Evolutionary conservation across 768 basidiomycete species (phyloP).

Genomic region (Podaxis sp.): DNA sequence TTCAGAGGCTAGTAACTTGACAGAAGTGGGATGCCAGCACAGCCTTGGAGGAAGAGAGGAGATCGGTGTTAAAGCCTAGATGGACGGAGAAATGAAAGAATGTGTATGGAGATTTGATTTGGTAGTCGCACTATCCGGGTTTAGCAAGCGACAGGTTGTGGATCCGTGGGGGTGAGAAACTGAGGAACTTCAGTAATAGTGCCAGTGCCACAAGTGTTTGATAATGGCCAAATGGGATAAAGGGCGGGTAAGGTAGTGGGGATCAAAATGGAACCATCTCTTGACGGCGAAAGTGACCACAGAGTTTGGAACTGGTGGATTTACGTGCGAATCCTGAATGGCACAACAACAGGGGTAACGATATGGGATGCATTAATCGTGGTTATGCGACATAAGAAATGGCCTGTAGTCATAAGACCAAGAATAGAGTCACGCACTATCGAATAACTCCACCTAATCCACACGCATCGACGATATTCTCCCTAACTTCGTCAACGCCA

Average conservation of each 20-base stretch:
- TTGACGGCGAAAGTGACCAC: background rate
- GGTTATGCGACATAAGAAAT: background rate
- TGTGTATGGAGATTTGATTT: background rate
- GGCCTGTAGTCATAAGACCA: background rate
- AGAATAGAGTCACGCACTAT: background rate
- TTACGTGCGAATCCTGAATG: background rate
- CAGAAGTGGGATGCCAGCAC: background rate
- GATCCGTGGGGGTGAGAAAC: background rate
- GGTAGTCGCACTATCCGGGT: background rate
- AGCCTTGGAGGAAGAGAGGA: background rate
- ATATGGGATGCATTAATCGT: background rate
- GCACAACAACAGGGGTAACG: background rate
- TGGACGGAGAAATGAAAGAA: background rate
- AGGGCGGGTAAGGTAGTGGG: background rate
- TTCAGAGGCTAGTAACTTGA: background rate
- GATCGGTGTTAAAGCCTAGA: background rate
- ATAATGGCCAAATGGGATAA: background rate
- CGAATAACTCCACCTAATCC: constrained; percentile 20
- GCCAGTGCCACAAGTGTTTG: background rate
- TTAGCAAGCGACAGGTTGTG: background rate
- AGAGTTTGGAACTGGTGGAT: background rate
- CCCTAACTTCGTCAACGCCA: constrained; percentile 56
- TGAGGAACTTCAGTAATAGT: background rate
- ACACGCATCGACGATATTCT: constrained; percentile 62
- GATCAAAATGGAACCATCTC: background rate